A percentile compares a stretch with the other conserved stretches of the same genome.
phyloP scores from a whole-genome alignment of 208 protist genomes.

The Naegleria gruberi region DNA sequence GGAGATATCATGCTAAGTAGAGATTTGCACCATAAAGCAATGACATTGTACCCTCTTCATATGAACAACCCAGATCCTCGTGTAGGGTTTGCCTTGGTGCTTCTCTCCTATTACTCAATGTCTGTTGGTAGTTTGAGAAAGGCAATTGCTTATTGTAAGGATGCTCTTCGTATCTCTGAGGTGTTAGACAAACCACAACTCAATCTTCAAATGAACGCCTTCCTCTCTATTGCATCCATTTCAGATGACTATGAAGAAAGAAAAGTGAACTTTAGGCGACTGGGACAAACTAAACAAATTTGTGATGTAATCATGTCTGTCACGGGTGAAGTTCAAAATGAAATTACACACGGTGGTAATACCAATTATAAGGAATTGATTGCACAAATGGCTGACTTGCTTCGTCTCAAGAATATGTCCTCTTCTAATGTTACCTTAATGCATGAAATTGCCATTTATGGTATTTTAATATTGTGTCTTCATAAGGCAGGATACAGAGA shows the following conservation, averaged over 20 bases:
- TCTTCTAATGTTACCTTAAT: not conserved
- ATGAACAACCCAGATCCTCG: not conserved
- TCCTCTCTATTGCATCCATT: not conserved
- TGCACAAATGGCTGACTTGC: not conserved
- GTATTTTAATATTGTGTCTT: not conserved
- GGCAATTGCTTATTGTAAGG: no score
- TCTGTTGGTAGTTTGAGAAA: not conserved
- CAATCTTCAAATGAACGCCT: not conserved
- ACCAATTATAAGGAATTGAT: not conserved
- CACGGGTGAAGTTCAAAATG: not conserved
- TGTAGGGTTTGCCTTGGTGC: not conserved
- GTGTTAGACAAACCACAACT: not conserved
- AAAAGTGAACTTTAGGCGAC: not conserved
- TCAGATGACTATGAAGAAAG: not conserved
- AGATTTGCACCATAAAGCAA: not conserved
- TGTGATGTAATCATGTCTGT: not conserved
- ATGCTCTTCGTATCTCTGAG: not conserved
- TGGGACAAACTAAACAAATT: not conserved
- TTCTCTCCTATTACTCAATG: not conserved
- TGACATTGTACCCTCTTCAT: not conserved
- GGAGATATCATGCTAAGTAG: not conserved
- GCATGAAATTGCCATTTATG: not conserved
- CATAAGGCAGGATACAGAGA: not conserved
- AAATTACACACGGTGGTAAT: not conserved
- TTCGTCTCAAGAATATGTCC: not conserved